Evolutionary conservation across 169 alveolate species (phyloP), one percentile per base, ranked within the genome.

Genomic region (Theileria luwenshuni): DNA sequence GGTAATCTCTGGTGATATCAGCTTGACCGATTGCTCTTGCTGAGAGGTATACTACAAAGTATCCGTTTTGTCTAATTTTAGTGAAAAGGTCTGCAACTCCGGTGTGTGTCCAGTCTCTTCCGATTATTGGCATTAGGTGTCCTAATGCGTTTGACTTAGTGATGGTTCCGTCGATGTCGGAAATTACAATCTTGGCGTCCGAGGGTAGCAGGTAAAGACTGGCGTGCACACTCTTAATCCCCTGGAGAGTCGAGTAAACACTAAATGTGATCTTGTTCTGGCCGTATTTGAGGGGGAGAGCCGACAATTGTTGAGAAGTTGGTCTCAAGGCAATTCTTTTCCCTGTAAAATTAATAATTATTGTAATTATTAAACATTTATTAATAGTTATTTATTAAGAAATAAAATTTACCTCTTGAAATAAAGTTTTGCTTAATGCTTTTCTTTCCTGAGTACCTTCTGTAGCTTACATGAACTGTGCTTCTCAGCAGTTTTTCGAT

Each of bases 141-240:
- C 99, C 99, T 56, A 96, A 86, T 5, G 97, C 96, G 77, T 97
- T 99, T 27, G 99, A 95, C 56, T 94, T 88, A 13, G 97, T 94
- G 62, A 95, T 94, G 48, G 99, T 97, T 12, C 99, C 99, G 87
- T 98, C 99, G 35, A 98, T 97, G 88, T 98, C 99, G 23, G 98
- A 92, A 27, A 97, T 92, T 2, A 98, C 97, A 69, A 97, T 94
- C 79, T 94, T 94, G n/a, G 94, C 81, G 75, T 91, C 92, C 30
- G 88, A 85, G 23, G 96, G 92, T 98, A 98, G 97, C 38, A 96
- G 85, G 83, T 94, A 98, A 0, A 98, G 90, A 42, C 94, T 84
- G 15, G 97, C 98, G 52, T 83, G 85, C 28, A 96, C 92, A 60
- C 97, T 90, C 83, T 96, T 92, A 47, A 91, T 91, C 0, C 98